Conservation (phyloP, 2,329 filamentous ascomycete species). For the Eurotiales sp. region DNA sequence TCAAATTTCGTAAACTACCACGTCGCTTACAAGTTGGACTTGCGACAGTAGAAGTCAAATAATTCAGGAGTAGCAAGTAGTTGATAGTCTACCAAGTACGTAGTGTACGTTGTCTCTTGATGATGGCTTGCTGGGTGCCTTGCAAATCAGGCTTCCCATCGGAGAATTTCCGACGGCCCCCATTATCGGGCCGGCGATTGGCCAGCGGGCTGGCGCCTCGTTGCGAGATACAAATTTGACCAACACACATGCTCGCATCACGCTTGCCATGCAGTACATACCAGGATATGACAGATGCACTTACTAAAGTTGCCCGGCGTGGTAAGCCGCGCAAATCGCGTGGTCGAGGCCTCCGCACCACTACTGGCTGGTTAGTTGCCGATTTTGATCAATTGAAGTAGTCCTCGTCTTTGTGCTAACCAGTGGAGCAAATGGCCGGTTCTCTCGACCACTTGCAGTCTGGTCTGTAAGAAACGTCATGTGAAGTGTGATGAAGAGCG, state of each 20-base stretch:
- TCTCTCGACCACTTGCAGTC: constrained; percentile 15
- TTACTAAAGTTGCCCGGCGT: not conserved
- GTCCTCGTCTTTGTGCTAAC: not conserved
- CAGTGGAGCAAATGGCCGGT: not conserved
- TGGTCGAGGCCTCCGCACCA: constrained; percentile 6
- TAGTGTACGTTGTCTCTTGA: constrained; percentile 26
- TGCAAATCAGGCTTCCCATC: not conserved
- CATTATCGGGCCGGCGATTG: not conserved
- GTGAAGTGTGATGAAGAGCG: constrained; percentile 30
- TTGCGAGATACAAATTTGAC: not conserved
- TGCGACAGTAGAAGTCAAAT: constrained; percentile 30
- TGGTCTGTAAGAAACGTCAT: constrained; percentile 27
- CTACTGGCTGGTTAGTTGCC: not conserved
- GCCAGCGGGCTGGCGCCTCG: not conserved
- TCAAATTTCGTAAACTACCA: constrained; percentile 33
- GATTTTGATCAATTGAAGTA: not conserved
- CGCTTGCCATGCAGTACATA: not conserved
- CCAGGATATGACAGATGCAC: not conserved
- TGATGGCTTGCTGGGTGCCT: not conserved
- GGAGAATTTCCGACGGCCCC: not conserved
- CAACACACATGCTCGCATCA: not conserved
- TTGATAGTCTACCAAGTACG: constrained; percentile 22
- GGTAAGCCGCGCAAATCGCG: constrained; percentile 4
- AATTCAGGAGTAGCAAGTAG: constrained; percentile 3
- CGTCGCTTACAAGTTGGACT: constrained; percentile 39